phyloP scores from a whole-genome alignment of 176 grass and related monocot species.

The Avena atlantica region DNA sequence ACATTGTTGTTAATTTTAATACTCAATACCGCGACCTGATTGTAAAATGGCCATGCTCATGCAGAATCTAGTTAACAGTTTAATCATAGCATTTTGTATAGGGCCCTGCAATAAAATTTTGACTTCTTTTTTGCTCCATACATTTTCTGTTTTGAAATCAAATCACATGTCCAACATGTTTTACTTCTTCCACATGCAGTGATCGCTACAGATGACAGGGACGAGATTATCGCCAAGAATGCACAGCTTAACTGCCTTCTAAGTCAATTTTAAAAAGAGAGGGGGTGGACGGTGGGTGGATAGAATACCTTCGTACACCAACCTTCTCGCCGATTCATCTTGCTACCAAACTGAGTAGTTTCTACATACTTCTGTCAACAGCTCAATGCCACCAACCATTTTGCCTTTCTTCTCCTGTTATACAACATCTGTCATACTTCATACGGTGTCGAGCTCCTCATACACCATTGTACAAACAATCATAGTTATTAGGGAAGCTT shows the following conservation, averaged over 20 bases:
- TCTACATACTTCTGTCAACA: slow-evolving; percentile 39
- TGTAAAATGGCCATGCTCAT: background rate
- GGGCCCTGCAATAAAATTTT: slow-evolving; percentile 23
- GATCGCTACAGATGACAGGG: slow-evolving; percentile 25
- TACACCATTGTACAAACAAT: slow-evolving; percentile 52
- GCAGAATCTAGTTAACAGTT: slow-evolving; percentile 15
- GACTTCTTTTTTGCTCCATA: background rate
- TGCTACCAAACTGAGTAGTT: slow-evolving; percentile 37
- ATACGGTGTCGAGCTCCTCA: slow-evolving; percentile 25
- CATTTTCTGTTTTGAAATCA: slow-evolving; percentile 9
- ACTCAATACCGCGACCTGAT: background rate
- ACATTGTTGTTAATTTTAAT: slow-evolving; percentile 30
- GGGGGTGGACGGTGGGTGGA: slow-evolving; percentile 16
- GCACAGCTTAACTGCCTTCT: slow-evolving; percentile 41
- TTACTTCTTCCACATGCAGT: slow-evolving; percentile 47
- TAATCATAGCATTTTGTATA: slow-evolving; percentile 25
- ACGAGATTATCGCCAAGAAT: slow-evolving; percentile 23
- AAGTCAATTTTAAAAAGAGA: slow-evolving; percentile 36
- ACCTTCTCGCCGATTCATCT: slow-evolving; percentile 43
- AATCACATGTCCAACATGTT: slow-evolving; percentile 26
- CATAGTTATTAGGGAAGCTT: slow-evolving; percentile 31
- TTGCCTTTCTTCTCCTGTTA: slow-evolving; percentile 12
- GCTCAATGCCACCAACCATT: slow-evolving; percentile 21
- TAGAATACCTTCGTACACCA: slow-evolving; percentile 49
- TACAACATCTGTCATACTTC: slow-evolving; percentile 38